Percentiles rank a stretch among this genome's conserved stretches.
Conservation (phyloP, 768 basidiomycete genomes). For the Pseudohyphozyma bogoriensis region DNA sequence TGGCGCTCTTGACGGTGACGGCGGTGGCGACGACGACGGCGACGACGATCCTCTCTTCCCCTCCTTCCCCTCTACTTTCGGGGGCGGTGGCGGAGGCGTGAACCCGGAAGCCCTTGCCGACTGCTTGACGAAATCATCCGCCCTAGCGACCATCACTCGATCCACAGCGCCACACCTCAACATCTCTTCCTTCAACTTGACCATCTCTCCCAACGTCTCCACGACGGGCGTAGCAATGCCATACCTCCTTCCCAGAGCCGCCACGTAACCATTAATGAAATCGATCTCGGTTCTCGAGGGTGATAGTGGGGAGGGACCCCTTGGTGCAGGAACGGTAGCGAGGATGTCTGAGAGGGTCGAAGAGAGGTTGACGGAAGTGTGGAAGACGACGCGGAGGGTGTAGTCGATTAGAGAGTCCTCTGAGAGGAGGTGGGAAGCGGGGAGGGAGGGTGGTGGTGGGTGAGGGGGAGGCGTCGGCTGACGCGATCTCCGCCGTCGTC, state of each 20-base stretch:
- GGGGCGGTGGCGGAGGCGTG: no score
- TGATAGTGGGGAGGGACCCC: constrained; percentile 6
- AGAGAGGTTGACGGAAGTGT: constrained; percentile 60
- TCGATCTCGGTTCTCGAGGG: constrained; percentile 58
- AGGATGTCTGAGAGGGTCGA: constrained; percentile 68
- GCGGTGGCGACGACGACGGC: no score
- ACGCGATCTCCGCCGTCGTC: constrained; percentile 38
- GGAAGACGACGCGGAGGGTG: constrained; percentile 49
- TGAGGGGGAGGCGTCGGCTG: constrained; percentile 32
- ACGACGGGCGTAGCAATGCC: constrained; percentile 49
- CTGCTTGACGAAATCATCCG: no score
- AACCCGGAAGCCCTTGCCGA: no score
- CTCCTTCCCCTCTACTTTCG: no score
- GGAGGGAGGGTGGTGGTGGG: constrained; percentile 41
- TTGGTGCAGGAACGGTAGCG: neutral
- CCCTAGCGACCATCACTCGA: no score
- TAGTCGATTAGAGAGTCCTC: constrained; percentile 47
- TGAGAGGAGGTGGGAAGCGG: constrained; percentile 40
- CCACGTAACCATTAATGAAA: constrained; percentile 71
- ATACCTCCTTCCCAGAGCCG: constrained; percentile 51
- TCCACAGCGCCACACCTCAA: constrained; percentile 20
- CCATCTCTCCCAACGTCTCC: constrained; percentile 34
- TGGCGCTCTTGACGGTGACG: no score
- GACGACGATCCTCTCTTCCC: no score
- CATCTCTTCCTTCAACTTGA: constrained; percentile 34